phyloP scores from a whole-genome alignment of 192 early-diverging fungal species.

The Phlyctochytrium arcticum region DNA sequence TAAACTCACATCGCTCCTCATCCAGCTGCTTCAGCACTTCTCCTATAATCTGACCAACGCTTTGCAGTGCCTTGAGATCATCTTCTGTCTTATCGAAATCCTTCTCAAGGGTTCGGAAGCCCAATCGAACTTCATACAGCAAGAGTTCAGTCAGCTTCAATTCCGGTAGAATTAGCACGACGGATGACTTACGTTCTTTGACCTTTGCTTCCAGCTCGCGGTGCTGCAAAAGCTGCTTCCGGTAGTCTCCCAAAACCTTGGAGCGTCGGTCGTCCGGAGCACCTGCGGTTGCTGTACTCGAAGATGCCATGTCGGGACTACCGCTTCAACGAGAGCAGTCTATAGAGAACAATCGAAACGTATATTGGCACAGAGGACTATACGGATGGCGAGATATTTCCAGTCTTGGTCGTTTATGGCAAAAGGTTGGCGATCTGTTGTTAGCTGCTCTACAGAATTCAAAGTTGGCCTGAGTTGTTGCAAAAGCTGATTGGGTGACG shows the following conservation, averaged over 20 bases:
- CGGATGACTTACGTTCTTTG: conserved; percentile 70
- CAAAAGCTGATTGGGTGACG: too few species aligned
- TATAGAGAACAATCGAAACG: too few species aligned
- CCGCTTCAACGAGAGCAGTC: too few species aligned
- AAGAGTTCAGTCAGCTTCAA: neutral
- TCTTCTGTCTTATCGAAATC: conserved; percentile 96
- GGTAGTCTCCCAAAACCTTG: conserved; percentile 80
- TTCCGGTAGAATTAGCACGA: neutral
- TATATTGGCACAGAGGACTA: too few species aligned
- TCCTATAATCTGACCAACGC: conserved; percentile 98
- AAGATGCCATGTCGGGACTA: conserved; percentile 1
- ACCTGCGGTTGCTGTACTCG: too few species aligned
- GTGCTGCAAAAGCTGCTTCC: conserved; percentile 86
- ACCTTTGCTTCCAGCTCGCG: conserved; percentile 93
- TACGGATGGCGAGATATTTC: too few species aligned
- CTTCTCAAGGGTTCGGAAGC: conserved; percentile 79
- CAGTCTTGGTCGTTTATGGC: too few species aligned
- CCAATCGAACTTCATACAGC: conserved; percentile 66
- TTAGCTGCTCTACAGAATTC: too few species aligned
- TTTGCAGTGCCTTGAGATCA: conserved; percentile 96
- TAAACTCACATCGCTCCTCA: conserved; percentile 83
- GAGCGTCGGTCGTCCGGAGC: conserved; percentile 73
- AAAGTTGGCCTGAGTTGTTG: too few species aligned
- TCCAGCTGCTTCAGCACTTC: conserved; percentile 98
- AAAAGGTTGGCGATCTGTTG: too few species aligned